phyloP scores from a whole-genome alignment of 2,329 filamentous ascomycete genomes.

The Phaeosphaeriaceae sp. region DNA sequence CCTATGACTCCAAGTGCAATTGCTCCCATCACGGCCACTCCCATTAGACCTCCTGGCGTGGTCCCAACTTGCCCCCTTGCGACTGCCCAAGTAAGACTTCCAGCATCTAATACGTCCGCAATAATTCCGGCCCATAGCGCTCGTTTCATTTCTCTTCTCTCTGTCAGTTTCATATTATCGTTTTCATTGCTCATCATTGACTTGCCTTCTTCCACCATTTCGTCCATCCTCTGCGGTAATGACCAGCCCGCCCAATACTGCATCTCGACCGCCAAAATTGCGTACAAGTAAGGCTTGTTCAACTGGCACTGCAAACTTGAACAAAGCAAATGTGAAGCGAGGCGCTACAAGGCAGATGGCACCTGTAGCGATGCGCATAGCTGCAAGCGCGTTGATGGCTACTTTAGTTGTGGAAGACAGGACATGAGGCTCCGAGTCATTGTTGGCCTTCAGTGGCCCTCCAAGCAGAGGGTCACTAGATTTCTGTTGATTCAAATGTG shows the following conservation, averaged over 20 bases:
- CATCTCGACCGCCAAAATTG: constrained; percentile 32
- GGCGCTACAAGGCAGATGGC: constrained; percentile 28
- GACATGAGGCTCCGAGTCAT: constrained; percentile 8
- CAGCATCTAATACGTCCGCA: constrained; percentile 28
- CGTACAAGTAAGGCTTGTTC: constrained; percentile 20
- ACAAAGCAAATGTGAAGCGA: constrained; percentile 23
- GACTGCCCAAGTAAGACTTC: constrained; percentile 23
- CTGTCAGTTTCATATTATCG: background rate
- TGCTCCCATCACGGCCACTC: constrained; percentile 19
- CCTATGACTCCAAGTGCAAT: constrained; percentile 23
- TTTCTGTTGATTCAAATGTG: constrained; percentile 9
- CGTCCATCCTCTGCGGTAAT: constrained; percentile 24
- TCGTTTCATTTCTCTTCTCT: constrained; percentile 26
- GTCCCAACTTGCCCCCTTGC: constrained; percentile 25
- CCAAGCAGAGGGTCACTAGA: constrained; percentile 23
- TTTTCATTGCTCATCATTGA: background rate
- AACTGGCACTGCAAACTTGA: constrained; percentile 21
- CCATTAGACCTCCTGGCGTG: constrained; percentile 21
- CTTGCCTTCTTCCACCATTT: constrained; percentile 12
- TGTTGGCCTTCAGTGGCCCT: constrained; percentile 8
- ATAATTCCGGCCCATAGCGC: constrained; percentile 30
- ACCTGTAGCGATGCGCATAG: constrained; percentile 27
- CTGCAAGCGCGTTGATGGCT: constrained; percentile 27
- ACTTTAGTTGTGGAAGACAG: constrained; percentile 14
- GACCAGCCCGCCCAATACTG: constrained; percentile 31